Conservation (phyloP, 2,329 filamentous ascomycete species). For the Cordyceps cicadae region DNA sequence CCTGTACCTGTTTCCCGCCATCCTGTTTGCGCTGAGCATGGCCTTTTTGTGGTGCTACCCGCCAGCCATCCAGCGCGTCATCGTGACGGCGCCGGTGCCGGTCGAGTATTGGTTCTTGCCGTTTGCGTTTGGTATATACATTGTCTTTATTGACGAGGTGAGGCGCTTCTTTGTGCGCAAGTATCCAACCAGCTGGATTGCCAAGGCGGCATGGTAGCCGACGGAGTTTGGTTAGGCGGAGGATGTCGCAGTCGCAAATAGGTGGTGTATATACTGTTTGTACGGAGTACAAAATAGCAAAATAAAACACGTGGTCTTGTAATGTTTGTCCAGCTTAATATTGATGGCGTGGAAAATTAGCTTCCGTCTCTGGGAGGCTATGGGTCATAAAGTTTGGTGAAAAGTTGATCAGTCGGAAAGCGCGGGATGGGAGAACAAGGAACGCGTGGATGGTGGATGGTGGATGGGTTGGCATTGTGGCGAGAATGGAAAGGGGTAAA, state of each 20-base stretch:
- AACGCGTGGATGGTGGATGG: too few species aligned
- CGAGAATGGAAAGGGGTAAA: too few species aligned
- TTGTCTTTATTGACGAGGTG: conserved; percentile 57
- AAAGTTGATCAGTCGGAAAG: too few species aligned
- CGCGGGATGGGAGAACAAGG: too few species aligned
- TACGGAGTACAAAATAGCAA: too few species aligned
- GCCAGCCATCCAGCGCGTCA: conserved; percentile 50
- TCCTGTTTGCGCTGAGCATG: conserved; percentile 60
- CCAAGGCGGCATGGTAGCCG: conserved; percentile 48
- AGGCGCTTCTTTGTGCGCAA: conserved; percentile 55
- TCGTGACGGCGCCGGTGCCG: conserved; percentile 56
- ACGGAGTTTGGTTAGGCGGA: background rate
- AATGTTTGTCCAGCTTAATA: too few species aligned
- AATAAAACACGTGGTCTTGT: too few species aligned
- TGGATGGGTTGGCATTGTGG: too few species aligned
- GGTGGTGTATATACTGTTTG: too few species aligned
- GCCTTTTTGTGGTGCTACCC: conserved; percentile 65
- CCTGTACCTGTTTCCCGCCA: conserved; percentile 60
- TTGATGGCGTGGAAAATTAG: too few species aligned
- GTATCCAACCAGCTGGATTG: conserved; percentile 49
- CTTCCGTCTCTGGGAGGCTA: too few species aligned
- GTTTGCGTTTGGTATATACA: conserved; percentile 53
- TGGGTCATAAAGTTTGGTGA: too few species aligned
- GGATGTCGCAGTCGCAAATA: background rate
- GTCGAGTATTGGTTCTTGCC: conserved; percentile 72